Percentiles rank a stretch among this genome's conserved stretches.
phyloP scores from a whole-genome alignment of 208 protist genomes.

The Acanthamoeba castellanii region DNA sequence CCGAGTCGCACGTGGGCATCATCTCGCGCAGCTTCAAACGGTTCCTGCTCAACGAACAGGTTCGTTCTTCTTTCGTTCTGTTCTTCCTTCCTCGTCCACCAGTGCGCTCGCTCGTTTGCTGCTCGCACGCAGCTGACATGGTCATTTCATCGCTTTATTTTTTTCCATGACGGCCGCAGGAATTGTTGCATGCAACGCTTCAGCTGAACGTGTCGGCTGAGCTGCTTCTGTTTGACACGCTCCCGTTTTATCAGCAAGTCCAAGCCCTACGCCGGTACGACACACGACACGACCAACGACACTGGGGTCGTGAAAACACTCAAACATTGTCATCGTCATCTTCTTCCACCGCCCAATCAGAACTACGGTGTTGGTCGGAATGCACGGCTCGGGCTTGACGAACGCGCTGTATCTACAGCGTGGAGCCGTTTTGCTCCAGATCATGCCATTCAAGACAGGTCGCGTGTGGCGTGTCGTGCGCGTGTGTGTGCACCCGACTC shows the following conservation, averaged over 20 bases:
- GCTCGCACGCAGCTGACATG: too few species aligned
- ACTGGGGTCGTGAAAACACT: too few species aligned
- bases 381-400: neutral
- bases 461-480: too few species aligned
- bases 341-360: neutral
- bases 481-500: too few species aligned
- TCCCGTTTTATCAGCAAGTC: neutral
- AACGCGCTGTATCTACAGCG: neutral
- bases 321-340: neutral
- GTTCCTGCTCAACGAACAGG: conserved; percentile 11
- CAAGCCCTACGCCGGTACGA: neutral
- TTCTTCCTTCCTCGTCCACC: too few species aligned
- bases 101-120: too few species aligned
- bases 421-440: neutral
- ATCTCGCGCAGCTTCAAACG: conserved; percentile 5
- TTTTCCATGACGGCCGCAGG: neutral
- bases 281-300: neutral
- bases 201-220: neutral
- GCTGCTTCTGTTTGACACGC: neutral
- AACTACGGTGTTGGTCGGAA: neutral
- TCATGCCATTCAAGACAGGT: conserved; percentile 36
- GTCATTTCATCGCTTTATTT: too few species aligned
- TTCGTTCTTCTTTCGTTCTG: too few species aligned
- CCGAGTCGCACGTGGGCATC: conserved; percentile 10
- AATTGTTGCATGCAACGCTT: neutral